Evolutionary conservation across 139 green algal species (phyloP).

Genomic region (Micractinium sp.): DNA sequence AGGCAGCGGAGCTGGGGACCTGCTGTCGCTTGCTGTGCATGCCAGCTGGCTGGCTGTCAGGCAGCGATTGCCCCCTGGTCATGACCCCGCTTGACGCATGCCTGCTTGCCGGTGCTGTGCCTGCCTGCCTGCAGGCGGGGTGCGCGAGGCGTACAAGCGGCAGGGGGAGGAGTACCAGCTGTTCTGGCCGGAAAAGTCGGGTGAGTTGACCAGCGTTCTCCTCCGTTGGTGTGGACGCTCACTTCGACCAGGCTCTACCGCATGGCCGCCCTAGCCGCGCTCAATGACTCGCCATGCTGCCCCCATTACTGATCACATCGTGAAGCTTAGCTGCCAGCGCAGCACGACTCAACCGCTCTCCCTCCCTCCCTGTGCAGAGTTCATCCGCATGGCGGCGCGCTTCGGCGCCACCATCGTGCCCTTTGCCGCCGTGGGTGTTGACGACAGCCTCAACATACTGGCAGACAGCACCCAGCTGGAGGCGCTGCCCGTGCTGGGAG

Average conservation of each 20-base stretch:
- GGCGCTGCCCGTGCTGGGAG: slow-evolving; percentile 65
- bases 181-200: slow-evolving; percentile 83
- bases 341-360: no score
- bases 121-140: slow-evolving; percentile 81
- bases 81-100: no score
- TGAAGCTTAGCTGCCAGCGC: neutral
- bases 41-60: no score
- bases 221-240: no score
- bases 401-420: slow-evolving; percentile 94
- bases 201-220: no score
- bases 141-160: slow-evolving; percentile 80
- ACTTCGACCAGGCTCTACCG: neutral
- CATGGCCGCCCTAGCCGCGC: no score
- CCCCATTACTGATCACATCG: no score
- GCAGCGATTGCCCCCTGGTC: no score
- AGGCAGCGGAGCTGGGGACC: neutral
- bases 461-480: slow-evolving; percentile 68
- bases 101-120: neutral
- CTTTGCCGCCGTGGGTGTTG: slow-evolving; percentile 86
- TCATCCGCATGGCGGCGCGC: slow-evolving; percentile 89
- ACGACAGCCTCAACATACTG: slow-evolving; percentile 76
- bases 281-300: no score
- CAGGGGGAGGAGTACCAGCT: slow-evolving; percentile 92
- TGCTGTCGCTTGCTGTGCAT: neutral
- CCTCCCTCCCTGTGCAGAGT: slow-evolving; percentile 66